Evolutionary conservation across 169 alveolate species (phyloP).

Genomic region (Eimeria necatrix): DNA sequence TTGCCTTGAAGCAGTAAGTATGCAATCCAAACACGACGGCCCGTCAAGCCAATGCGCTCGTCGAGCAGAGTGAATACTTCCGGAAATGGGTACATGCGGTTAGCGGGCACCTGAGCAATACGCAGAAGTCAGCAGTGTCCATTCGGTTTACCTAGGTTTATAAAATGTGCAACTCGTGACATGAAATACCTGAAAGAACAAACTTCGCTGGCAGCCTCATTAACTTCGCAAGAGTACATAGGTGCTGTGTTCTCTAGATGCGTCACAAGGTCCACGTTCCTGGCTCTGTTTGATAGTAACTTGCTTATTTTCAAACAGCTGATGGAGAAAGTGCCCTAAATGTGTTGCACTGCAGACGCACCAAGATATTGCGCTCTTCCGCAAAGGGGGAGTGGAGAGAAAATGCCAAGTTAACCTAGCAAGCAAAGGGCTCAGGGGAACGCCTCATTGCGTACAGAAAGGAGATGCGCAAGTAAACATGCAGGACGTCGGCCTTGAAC

Average conservation of each 20-base stretch:
- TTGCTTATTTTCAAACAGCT: background rate
- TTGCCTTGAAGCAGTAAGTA: conserved; percentile 90
- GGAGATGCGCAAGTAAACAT: background rate
- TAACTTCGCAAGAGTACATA: too few relatives aligned
- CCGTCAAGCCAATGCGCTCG: conserved; percentile 89
- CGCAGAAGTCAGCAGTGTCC: background rate
- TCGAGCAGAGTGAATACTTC: conserved; percentile 90
- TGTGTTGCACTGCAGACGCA: conserved; percentile 3
- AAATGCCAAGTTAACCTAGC: conserved; percentile 89
- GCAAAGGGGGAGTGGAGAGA: conserved; percentile 92
- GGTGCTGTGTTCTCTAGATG: too few relatives aligned
- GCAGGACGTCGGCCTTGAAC: too few relatives aligned
- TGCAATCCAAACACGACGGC: conserved; percentile 92
- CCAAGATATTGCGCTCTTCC: conserved; percentile 85
- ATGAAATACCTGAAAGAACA: too few relatives aligned
- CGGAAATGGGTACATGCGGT: conserved; percentile 89
- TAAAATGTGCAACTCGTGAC: too few relatives aligned
- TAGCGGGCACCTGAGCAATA: conserved; percentile 88
- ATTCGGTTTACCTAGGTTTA: too few relatives aligned
- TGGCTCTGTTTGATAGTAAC: too few relatives aligned
- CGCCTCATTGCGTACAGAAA: background rate
- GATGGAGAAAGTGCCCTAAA: background rate
- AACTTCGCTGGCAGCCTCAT: too few relatives aligned
- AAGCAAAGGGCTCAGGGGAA: background rate
- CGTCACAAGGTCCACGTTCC: too few relatives aligned